These are phyloP conservation scores for Fagopyrum homotropicum DNA, from an alignment of 148 eudicot species.

Conservation along the genomic window DNA sequence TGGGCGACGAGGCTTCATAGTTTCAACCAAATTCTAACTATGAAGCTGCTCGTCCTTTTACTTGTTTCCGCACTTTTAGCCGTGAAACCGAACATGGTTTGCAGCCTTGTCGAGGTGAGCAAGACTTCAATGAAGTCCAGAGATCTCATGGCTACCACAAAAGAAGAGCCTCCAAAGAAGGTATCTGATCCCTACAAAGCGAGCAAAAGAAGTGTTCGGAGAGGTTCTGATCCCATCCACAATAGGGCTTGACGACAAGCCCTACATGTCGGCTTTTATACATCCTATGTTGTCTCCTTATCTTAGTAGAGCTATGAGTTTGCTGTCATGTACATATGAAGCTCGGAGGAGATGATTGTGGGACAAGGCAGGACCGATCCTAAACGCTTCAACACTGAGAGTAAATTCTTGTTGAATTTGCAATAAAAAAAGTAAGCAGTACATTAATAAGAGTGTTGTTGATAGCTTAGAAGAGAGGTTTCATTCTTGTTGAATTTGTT, in stretches of 20 bases:
- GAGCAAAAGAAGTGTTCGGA: constrained; percentile 54
- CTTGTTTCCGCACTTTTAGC: constrained; percentile 37
- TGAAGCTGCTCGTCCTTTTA: constrained; percentile 34
- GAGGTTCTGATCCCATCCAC: constrained; percentile 84
- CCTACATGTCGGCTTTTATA: not conserved
- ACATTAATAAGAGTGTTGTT: no score
- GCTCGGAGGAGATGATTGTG: not conserved
- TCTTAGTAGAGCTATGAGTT: not conserved
- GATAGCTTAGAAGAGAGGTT: not conserved
- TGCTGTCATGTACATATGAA: not conserved
- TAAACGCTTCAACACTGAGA: not conserved
- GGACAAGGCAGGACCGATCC: not conserved
- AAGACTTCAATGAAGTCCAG: constrained; percentile 17
- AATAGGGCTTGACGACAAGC: constrained; percentile 41
- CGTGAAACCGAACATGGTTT: constrained; percentile 34
- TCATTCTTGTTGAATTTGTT: not conserved
- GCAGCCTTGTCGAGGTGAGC: constrained; percentile 22
- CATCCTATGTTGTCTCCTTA: constrained; percentile 9
- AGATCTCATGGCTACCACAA: constrained; percentile 26
- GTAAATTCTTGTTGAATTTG: not conserved
- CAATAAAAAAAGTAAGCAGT: not conserved
- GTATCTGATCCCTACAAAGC: constrained; percentile 33
- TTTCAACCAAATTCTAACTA: constrained; percentile 11
- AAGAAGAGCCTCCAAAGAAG: constrained; percentile 25
- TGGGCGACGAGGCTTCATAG: not conserved